Conservation (phyloP, 805 yeast species). For the Hanseniaspora vineae region DNA sequence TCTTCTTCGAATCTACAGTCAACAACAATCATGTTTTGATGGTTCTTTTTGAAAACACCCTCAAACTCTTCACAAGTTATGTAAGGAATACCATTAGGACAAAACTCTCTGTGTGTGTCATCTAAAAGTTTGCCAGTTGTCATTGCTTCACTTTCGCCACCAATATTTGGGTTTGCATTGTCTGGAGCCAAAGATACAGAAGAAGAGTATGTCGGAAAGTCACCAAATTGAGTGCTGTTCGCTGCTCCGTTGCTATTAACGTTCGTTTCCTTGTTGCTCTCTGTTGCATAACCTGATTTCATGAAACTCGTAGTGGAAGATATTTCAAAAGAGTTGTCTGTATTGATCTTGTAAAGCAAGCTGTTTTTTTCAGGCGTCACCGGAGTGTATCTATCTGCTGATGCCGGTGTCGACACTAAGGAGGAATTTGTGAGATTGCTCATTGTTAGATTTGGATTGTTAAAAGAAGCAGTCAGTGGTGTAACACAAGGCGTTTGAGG, state of each 20-base stretch:
- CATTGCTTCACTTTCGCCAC: not conserved
- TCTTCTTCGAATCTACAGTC: slow-evolving; percentile 94
- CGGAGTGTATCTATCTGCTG: slow-evolving; percentile 1
- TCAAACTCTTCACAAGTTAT: not conserved
- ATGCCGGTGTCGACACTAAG: not conserved
- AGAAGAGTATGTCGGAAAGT: too few species aligned
- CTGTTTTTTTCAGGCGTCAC: slow-evolving; percentile 5
- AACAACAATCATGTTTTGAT: slow-evolving; percentile 29
- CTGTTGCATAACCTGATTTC: not conserved
- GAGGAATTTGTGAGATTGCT: not conserved
- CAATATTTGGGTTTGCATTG: not conserved
- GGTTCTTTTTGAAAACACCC: not conserved
- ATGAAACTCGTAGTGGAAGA: not conserved
- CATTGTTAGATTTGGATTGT: not conserved
- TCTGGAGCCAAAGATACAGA: too few species aligned
- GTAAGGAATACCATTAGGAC: slow-evolving; percentile 3
- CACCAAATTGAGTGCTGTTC: too few species aligned
- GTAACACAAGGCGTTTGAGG: not conserved
- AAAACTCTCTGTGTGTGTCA: not conserved
- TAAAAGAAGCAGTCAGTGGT: not conserved
- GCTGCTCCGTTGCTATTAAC: not conserved
- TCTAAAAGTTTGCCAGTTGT: not conserved
- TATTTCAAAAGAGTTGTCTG: slow-evolving; percentile 4
- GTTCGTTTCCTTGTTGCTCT: not conserved
- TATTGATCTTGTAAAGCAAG: slow-evolving; percentile 5